phyloP scores from a whole-genome alignment of 2,329 filamentous ascomycete species.

The Verticillium longisporum region DNA sequence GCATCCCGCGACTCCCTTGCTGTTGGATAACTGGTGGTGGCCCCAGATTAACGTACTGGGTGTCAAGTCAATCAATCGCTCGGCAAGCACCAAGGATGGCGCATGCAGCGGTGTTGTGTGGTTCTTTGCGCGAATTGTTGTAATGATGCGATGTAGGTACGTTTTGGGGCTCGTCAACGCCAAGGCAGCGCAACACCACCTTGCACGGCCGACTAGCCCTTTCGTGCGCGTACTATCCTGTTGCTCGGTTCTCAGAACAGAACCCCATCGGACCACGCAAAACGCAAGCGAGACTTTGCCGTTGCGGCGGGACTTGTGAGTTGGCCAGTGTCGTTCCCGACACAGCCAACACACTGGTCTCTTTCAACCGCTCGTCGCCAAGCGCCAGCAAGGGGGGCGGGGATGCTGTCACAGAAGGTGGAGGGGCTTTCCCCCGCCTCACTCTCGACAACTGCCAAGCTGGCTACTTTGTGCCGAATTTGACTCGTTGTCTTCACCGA shows the following conservation, averaged over 20 bases:
- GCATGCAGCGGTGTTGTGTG: not conserved
- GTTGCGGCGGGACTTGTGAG: no score
- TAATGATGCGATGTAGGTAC: not conserved
- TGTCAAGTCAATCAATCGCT: not conserved
- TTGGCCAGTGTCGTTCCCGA: no score
- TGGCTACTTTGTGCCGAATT: not conserved
- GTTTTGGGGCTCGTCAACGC: not conserved
- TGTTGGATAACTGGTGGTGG: not conserved
- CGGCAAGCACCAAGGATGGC: not conserved
- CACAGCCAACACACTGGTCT: no score
- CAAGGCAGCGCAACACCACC: not conserved
- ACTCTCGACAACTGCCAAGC: not conserved
- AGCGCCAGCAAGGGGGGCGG: not conserved
- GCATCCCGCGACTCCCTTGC: not conserved
- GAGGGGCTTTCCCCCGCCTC: not conserved
- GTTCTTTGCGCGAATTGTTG: slow-evolving; percentile 1
- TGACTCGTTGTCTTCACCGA: not conserved
- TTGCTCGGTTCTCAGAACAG: not conserved
- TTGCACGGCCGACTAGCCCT: not conserved
- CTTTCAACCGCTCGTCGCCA: not conserved
- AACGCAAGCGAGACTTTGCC: no score
- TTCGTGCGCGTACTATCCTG: not conserved
- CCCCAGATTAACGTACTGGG: not conserved
- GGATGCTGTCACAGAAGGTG: no score
- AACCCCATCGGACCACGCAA: not conserved